Conservation (phyloP, 305 asterid species). For the Striga hermonthica region DNA sequence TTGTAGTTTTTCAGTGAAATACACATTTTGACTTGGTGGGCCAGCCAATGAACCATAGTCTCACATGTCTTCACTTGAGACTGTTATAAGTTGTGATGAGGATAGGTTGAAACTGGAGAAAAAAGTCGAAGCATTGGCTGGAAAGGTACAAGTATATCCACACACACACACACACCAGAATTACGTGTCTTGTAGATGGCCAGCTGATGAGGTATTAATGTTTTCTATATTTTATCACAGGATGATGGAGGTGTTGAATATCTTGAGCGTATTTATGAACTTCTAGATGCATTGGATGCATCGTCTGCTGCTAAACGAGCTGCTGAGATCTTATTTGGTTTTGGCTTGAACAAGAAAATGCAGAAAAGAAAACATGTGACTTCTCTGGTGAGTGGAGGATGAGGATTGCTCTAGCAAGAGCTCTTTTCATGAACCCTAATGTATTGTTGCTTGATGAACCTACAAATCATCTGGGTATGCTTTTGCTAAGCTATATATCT, state of each 20-base stretch:
- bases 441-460: constrained; percentile 91
- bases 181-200: neutral
- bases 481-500: neutral
- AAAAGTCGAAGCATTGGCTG: constrained; percentile 77
- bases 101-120: constrained; percentile 76
- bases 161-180: neutral
- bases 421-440: constrained; percentile 94
- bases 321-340: constrained; percentile 89
- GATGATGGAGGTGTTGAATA: constrained; percentile 93
- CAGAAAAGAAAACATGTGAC: constrained; percentile 88
- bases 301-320: constrained; percentile 97
- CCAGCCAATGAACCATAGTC: too few relatives aligned
- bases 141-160: constrained; percentile 42
- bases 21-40: too few relatives aligned
- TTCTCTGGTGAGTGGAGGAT: constrained; percentile 99
- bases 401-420: constrained; percentile 97
- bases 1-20: too few relatives aligned
- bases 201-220: neutral
- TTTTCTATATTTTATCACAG: constrained; percentile 32
- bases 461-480: constrained; percentile 92
- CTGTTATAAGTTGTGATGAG: constrained; percentile 92
- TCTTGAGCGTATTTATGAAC: constrained; percentile 87
- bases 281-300: constrained; percentile 86
- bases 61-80: constrained; percentile 89
- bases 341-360: constrained; percentile 84